Evolutionary conservation across 805 yeast species (phyloP).

Genomic region (Yamadazyma kitorensis): DNA sequence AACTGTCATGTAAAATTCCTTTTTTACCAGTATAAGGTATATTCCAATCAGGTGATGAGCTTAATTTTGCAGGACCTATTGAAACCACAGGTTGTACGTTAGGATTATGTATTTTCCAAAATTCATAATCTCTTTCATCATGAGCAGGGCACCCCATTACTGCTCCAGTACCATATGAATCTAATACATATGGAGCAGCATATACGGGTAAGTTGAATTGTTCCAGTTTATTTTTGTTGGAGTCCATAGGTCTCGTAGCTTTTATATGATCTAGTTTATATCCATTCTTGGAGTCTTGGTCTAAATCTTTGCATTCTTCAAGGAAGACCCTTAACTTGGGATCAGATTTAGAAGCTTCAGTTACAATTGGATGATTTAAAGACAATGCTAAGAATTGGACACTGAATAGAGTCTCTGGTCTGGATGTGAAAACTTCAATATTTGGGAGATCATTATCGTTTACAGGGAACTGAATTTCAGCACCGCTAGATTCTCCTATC

Average conservation of each 20-base stretch:
- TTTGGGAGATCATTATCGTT: conserved; percentile 20
- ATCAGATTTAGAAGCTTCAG: conserved; percentile 35
- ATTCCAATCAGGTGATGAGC: conserved; percentile 21
- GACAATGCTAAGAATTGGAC: conserved; percentile 84
- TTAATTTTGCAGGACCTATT: conserved; percentile 38
- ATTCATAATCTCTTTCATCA: conserved; percentile 77
- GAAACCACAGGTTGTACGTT: conserved; percentile 38
- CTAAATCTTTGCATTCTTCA: conserved; percentile 31
- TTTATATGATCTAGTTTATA: conserved; percentile 42
- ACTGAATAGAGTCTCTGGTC: conserved; percentile 84
- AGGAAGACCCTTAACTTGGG: conserved; percentile 47
- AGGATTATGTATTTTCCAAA: conserved; percentile 70
- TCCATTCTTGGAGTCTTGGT: conserved; percentile 50
- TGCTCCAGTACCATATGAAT: conserved; percentile 84
- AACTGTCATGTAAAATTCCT: conserved; percentile 33
- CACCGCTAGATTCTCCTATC: conserved; percentile 89
- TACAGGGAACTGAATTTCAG: conserved; percentile 56
- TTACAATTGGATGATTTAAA: conserved; percentile 61
- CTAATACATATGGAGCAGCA: conserved; percentile 87
- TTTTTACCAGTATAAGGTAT: conserved; percentile 51
- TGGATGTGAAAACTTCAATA: conserved; percentile 68
- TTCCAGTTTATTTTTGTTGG: conserved; percentile 16
- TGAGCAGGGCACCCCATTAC: conserved; percentile 99
- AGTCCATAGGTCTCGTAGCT: conserved; percentile 60
- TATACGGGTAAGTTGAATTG: conserved; percentile 61